These are phyloP conservation scores for Fusarium devonianum DNA, from an alignment of 2,329 filamentous ascomycete species.

Conservation along the genomic window DNA sequence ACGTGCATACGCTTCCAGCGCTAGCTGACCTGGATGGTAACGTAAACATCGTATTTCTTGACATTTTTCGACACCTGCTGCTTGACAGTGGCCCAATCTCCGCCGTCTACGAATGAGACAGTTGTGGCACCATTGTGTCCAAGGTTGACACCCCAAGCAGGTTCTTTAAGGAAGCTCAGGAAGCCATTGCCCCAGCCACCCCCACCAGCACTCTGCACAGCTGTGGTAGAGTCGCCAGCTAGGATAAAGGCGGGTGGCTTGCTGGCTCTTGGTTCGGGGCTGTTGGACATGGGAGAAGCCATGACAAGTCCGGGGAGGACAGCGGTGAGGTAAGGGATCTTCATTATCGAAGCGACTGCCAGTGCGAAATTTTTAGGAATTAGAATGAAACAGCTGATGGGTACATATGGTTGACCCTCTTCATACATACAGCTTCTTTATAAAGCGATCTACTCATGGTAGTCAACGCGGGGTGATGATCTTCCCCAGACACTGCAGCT, in stretches of 20 bases:
- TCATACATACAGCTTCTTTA: no score
- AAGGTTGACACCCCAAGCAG: constrained; percentile 2
- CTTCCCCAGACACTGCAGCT: no score
- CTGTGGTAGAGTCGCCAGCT: constrained; percentile 1
- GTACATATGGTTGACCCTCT: no score
- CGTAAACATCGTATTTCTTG: background rate
- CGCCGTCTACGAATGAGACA: background rate
- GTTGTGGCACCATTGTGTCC: constrained; percentile 4
- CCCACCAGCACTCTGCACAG: background rate
- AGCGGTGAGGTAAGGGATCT: background rate
- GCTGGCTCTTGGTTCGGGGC: background rate
- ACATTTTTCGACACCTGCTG: background rate
- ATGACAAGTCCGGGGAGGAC: background rate
- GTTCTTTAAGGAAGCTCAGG: background rate
- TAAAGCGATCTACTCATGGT: no score
- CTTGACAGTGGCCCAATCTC: background rate
- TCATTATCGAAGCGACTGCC: background rate
- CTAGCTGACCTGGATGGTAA: background rate
- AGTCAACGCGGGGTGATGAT: no score
- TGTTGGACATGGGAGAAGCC: background rate
- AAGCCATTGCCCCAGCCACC: constrained; percentile 4
- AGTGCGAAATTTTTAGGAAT: no score
- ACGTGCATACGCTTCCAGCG: background rate
- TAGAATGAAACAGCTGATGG: no score
- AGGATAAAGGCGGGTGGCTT: constrained; percentile 1